These are phyloP conservation scores for Sugiyamaella neomexicana DNA, from an alignment of 1,139 yeast genomes.

Conservation along the genomic window DNA sequence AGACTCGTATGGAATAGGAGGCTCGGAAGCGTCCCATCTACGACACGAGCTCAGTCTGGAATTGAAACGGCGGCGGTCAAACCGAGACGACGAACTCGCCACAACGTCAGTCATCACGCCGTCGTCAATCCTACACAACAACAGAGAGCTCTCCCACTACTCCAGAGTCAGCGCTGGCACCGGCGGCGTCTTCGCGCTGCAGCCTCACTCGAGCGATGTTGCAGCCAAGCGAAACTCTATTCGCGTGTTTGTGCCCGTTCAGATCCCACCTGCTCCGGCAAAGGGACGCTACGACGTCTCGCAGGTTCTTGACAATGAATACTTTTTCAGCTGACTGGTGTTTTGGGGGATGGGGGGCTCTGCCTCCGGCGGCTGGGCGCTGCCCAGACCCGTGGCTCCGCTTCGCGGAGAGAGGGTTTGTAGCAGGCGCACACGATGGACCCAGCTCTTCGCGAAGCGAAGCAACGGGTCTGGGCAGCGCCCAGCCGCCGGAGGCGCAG, in stretches of 20 bases:
- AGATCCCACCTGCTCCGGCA: conserved; percentile 66
- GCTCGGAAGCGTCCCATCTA: conserved; percentile 35
- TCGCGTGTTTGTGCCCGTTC: conserved; percentile 56
- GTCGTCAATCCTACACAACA: conserved; percentile 2
- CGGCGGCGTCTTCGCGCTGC: conserved; percentile 2
- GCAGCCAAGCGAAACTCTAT: not conserved
- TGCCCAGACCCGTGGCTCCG: not conserved
- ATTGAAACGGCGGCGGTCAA: conserved; percentile 14
- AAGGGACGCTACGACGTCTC: conserved; percentile 77
- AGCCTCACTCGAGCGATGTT: not conserved
- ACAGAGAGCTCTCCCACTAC: conserved; percentile 6
- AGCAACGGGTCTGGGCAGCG: not conserved
- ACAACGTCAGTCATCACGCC: conserved; percentile 6
- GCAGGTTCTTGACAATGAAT: conserved; percentile 64
- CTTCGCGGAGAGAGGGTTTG: not conserved
- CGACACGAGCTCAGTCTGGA: conserved; percentile 24
- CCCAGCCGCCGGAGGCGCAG: not conserved
- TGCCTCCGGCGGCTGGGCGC: not conserved
- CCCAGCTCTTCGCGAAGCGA: not conserved
- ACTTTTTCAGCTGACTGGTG: conserved; percentile 58
- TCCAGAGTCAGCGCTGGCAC: conserved; percentile 1
- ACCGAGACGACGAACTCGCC: too few relatives aligned
- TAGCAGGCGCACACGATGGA: too few relatives aligned
- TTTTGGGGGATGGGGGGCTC: too few relatives aligned
- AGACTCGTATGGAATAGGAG: conserved; percentile 62